Percentiles rank a stretch among this genome's conserved stretches.
Conservation (phyloP, 331 rosid species). For the Erythrophleum ivorense region DNA sequence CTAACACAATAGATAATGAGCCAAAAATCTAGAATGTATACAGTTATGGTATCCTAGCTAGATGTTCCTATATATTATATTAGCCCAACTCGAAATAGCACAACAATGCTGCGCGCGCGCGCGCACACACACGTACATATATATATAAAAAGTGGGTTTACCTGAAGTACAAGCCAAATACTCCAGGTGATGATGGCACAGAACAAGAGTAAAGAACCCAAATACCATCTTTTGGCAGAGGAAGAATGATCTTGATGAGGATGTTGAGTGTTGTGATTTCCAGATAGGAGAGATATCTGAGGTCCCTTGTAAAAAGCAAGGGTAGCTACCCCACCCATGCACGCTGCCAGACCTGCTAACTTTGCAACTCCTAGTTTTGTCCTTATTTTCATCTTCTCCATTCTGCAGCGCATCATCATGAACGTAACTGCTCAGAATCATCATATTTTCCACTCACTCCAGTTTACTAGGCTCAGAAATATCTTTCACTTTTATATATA, state of each 20-base stretch:
- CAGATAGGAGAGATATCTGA: slow-evolving; percentile 33
- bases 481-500: neutral
- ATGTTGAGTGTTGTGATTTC: slow-evolving; percentile 22
- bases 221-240: slow-evolving; percentile 49
- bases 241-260: slow-evolving; percentile 42
- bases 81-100: neutral
- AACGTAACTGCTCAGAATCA: neutral
- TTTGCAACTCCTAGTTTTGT: slow-evolving; percentile 59
- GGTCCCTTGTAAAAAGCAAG: slow-evolving; percentile 68
- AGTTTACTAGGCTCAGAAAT: neutral
- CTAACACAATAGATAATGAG: neutral
- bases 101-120: neutral
- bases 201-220: slow-evolving; percentile 61
- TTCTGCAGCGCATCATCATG: slow-evolving; percentile 41
- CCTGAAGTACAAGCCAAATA: slow-evolving; percentile 52
- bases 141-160: neutral
- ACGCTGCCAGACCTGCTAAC: slow-evolving; percentile 50
- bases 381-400: slow-evolving; percentile 57
- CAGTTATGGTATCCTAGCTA: neutral
- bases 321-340: slow-evolving; percentile 58
- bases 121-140: too few relatives aligned
- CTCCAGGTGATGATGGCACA: slow-evolving; percentile 56
- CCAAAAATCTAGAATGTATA: neutral
- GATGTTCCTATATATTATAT: neutral
- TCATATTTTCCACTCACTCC: neutral